Evolutionary conservation across 495 filamentous ascomycete species (phyloP).

Genomic region (Elaphomyces granulatus): DNA sequence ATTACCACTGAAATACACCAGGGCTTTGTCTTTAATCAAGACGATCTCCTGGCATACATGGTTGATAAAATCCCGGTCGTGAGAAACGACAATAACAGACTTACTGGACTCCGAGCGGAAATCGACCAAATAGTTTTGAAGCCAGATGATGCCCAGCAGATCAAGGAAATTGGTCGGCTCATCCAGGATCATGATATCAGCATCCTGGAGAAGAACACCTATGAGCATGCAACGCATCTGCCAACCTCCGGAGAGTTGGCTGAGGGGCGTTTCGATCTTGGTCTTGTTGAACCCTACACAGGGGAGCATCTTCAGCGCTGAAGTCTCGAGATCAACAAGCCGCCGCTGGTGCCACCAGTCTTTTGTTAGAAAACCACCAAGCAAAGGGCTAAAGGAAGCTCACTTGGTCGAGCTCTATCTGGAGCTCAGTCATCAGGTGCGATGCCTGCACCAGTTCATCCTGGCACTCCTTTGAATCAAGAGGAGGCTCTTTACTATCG

Average conservation of each 20-base stretch:
- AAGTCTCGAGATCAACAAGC: slow-evolving; percentile 35
- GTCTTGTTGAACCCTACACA: slow-evolving; percentile 60
- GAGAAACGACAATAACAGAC: slow-evolving; percentile 56
- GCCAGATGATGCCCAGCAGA: slow-evolving; percentile 68
- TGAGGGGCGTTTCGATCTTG: slow-evolving; percentile 39
- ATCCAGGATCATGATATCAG: slow-evolving; percentile 70
- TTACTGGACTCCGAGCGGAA: slow-evolving; percentile 27
- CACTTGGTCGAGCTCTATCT: no score
- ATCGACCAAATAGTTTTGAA: slow-evolving; percentile 51
- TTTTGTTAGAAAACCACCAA: no score
- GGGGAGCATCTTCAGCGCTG: slow-evolving; percentile 46
- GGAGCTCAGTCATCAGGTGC: no score
- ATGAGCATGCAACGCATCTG: slow-evolving; percentile 58
- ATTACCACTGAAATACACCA: slow-evolving; percentile 57
- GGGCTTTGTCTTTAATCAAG: slow-evolving; percentile 43
- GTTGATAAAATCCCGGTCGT: slow-evolving; percentile 63
- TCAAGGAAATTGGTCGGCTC: slow-evolving; percentile 82
- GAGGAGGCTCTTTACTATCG: no score
- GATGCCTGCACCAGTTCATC: no score
- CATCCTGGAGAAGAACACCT: slow-evolving; percentile 48
- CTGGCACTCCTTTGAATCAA: no score
- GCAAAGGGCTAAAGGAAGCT: no score
- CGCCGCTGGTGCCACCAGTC: no score
- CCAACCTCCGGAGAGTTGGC: slow-evolving; percentile 65
- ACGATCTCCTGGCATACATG: slow-evolving; percentile 62